These are phyloP conservation scores for Athelia psychrophila DNA, from an alignment of 1,284 basidiomycete genomes.

Conservation along the genomic window DNA sequence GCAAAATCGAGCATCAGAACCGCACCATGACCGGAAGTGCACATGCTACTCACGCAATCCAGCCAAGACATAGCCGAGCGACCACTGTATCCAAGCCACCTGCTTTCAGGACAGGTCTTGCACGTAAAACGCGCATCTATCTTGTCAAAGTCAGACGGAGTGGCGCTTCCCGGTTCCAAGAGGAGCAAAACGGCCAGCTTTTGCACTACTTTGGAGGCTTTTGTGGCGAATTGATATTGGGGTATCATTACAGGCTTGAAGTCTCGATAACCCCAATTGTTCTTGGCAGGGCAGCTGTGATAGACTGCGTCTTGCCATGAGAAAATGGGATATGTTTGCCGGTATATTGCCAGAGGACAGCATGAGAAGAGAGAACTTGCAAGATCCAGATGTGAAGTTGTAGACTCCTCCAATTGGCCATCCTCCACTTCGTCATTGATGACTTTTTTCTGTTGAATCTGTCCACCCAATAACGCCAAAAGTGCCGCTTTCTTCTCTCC, in stretches of 20 bases:
- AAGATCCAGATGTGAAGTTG: background rate
- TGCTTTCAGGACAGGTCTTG: background rate
- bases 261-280: background rate
- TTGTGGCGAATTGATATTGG: background rate
- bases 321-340: background rate
- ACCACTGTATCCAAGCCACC: background rate
- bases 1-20: background rate
- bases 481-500: background rate
- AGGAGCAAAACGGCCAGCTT: background rate
- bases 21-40: background rate
- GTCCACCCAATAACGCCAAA: background rate
- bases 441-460: background rate
- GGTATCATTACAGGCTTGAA: background rate
- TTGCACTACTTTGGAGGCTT: background rate
- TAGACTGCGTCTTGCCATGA: background rate
- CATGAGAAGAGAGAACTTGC: background rate
- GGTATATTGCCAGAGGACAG: background rate
- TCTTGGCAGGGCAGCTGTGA: background rate
- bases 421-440: background rate
- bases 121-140: background rate
- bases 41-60: background rate
- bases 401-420: background rate
- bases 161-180: background rate
- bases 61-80: background rate
- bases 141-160: background rate